These are phyloP conservation scores for Trametes sp. DNA, from an alignment of 1,284 basidiomycete species.

Conservation along the genomic window DNA sequence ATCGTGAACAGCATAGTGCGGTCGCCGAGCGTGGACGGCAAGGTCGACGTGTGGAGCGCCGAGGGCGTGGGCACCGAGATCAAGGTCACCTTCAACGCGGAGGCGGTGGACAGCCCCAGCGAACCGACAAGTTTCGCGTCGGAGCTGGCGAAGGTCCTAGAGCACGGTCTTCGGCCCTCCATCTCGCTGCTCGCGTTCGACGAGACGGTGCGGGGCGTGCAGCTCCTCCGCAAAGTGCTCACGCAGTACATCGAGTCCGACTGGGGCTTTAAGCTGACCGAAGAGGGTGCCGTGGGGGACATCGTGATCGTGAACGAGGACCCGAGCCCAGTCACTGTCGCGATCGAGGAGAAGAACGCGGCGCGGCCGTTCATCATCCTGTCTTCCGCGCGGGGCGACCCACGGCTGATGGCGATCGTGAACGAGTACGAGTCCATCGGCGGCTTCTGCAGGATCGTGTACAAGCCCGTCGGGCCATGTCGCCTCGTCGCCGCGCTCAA, in stretches of 20 bases:
- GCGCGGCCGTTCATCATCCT: slow-evolving; percentile 77
- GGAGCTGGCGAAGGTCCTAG: slow-evolving; percentile 57
- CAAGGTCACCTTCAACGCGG: slow-evolving; percentile 85
- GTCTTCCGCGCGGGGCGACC: slow-evolving; percentile 73
- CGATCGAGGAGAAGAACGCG: slow-evolving; percentile 65
- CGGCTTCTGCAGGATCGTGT: slow-evolving; percentile 86
- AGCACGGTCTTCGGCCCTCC: slow-evolving; percentile 54
- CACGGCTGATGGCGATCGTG: slow-evolving; percentile 66
- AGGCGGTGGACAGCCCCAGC: slow-evolving; percentile 58
- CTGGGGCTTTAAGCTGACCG: slow-evolving; percentile 77
- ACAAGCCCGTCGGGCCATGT: slow-evolving; percentile 90
- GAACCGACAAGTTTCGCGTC: slow-evolving; percentile 44
- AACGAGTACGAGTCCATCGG: slow-evolving; percentile 82
- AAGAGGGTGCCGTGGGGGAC: slow-evolving; percentile 62
- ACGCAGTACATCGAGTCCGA: slow-evolving; percentile 73
- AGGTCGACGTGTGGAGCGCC: slow-evolving; percentile 88
- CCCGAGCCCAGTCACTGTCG: slow-evolving; percentile 60
- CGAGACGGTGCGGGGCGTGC: slow-evolving; percentile 68
- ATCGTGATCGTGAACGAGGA: slow-evolving; percentile 90
- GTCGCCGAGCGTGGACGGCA: slow-evolving; percentile 87
- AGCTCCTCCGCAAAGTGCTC: slow-evolving; percentile 72
- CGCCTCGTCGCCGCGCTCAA: slow-evolving; percentile 75
- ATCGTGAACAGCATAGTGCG: slow-evolving; percentile 95
- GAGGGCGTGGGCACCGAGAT: slow-evolving; percentile 95
- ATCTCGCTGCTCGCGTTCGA: slow-evolving; percentile 83